Conservation (phyloP, 805 yeast species). For the Sugiyamaella mastotermitis region DNA sequence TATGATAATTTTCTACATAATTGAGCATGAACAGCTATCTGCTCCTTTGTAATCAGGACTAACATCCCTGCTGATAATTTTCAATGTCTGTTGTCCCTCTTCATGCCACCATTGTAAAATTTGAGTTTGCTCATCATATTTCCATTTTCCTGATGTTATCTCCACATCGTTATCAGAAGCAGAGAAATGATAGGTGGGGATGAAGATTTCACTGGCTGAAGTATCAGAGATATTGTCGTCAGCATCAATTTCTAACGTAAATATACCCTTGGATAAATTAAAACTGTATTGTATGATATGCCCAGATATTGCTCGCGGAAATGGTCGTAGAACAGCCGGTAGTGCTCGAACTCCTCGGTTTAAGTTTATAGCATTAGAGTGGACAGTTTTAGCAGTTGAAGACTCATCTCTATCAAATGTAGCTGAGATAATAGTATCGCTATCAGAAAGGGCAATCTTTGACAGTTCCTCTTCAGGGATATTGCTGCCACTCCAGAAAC, state of each 20-base stretch:
- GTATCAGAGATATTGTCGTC: conserved; percentile 21
- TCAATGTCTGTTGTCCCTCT: too few relatives aligned
- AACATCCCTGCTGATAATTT: too few relatives aligned
- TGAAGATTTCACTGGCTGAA: conserved; percentile 52
- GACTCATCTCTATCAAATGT: conserved; percentile 1
- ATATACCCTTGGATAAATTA: conserved; percentile 44
- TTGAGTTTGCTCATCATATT: conserved; percentile 46
- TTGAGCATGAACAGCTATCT: too few relatives aligned
- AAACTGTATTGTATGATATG: conserved; percentile 49
- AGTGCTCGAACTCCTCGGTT: conserved; percentile 36
- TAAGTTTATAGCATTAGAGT: not conserved
- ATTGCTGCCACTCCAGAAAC: conserved; percentile 56
- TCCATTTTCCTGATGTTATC: conserved; percentile 51
- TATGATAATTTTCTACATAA: too few relatives aligned
- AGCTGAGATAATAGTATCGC: not conserved
- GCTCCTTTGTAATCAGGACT: too few relatives aligned
- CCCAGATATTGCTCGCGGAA: conserved; percentile 61
- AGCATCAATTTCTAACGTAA: conserved; percentile 40
- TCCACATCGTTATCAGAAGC: conserved; percentile 42
- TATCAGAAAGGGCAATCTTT: not conserved
- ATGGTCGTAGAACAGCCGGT: conserved; percentile 74
- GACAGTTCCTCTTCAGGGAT: not conserved
- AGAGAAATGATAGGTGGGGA: conserved; percentile 71
- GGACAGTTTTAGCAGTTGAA: not conserved
- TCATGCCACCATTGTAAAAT: conserved; percentile 66